Evolutionary conservation across 345 rosid species (phyloP).

Genomic region (Hibiscus tridactylites): DNA sequence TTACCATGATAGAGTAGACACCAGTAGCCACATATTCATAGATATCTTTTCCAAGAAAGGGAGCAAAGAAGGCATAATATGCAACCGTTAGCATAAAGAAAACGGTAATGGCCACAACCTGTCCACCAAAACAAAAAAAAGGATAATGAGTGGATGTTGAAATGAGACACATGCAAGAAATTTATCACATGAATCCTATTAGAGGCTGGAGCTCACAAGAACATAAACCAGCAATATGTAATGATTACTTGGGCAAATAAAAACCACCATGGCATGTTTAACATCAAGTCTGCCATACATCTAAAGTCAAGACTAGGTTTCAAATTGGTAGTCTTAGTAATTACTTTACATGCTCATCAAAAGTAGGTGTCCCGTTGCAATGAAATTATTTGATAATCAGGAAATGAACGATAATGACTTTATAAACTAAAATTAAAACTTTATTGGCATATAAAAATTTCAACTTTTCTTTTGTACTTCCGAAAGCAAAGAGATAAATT

Average conservation of each 20-base stretch:
- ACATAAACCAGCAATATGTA: neutral
- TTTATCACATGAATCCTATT: neutral
- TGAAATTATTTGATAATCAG: neutral
- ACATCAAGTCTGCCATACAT: neutral
- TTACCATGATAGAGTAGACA: slow-evolving; percentile 80
- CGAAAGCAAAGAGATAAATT: neutral
- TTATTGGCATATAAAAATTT: neutral
- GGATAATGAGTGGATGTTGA: neutral
- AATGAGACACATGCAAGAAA: neutral
- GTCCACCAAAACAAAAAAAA: slow-evolving; percentile 12
- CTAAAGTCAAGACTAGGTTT: neutral
- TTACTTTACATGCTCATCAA: neutral
- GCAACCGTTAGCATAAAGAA: slow-evolving; percentile 70
- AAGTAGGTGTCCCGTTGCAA: neutral
- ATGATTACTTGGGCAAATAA: neutral
- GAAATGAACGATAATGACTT: neutral
- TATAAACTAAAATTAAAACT: neutral
- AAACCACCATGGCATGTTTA: neutral
- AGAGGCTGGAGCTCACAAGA: neutral
- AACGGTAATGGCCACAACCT: slow-evolving; percentile 85
- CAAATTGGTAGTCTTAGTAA: neutral
- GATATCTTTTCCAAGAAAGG: slow-evolving; percentile 70
- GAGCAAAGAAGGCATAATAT: slow-evolving; percentile 89
- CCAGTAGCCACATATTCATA: slow-evolving; percentile 57
- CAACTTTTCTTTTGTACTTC: neutral